Conservation (phyloP, 768 basidiomycete species). For the Gelatoporia subvermispora region DNA sequence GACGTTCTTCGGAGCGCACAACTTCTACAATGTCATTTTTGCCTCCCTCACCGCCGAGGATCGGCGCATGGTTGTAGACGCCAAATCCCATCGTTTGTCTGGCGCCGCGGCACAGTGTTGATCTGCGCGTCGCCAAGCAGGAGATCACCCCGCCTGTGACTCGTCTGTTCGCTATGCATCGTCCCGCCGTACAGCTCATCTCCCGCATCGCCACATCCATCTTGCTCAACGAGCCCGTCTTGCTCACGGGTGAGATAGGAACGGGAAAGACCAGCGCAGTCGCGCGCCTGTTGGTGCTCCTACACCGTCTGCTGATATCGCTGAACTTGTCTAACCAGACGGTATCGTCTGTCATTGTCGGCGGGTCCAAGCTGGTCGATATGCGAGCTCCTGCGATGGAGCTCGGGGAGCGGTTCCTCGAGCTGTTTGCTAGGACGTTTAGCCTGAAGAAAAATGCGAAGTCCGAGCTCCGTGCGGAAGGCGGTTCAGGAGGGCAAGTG, state of each 20-base stretch:
- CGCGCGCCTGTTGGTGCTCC: slow-evolving; percentile 77
- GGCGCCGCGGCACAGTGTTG: slow-evolving; percentile 43
- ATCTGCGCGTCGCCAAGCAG: slow-evolving; percentile 35
- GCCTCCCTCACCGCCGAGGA: slow-evolving; percentile 61
- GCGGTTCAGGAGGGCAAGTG: slow-evolving; percentile 81
- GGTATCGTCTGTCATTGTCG: slow-evolving; percentile 88
- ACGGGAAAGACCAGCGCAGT: slow-evolving; percentile 98
- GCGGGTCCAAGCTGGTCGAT: slow-evolving; percentile 95
- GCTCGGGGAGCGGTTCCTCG: slow-evolving; percentile 70
- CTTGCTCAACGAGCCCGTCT: slow-evolving; percentile 71
- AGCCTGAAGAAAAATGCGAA: slow-evolving; percentile 86
- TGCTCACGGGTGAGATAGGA: slow-evolving; percentile 97
- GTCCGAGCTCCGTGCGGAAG: slow-evolving; percentile 76
- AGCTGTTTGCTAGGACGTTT: slow-evolving; percentile 81
- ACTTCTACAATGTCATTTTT: slow-evolving; percentile 70
- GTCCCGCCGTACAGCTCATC: slow-evolving; percentile 73
- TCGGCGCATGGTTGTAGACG: slow-evolving; percentile 61
- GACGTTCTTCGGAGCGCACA: slow-evolving; percentile 81
- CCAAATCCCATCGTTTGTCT: slow-evolving; percentile 60
- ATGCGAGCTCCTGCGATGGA: slow-evolving; percentile 69
- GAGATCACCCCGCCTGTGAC: slow-evolving; percentile 29
- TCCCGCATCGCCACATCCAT: slow-evolving; percentile 76
- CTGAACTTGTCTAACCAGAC: slow-evolving; percentile 96
- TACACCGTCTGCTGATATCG: slow-evolving; percentile 73
- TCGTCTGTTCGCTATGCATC: slow-evolving; percentile 84